These are phyloP conservation scores for Kwoniella sp. DNA, from an alignment of 768 basidiomycete genomes.

Conservation along the genomic window DNA sequence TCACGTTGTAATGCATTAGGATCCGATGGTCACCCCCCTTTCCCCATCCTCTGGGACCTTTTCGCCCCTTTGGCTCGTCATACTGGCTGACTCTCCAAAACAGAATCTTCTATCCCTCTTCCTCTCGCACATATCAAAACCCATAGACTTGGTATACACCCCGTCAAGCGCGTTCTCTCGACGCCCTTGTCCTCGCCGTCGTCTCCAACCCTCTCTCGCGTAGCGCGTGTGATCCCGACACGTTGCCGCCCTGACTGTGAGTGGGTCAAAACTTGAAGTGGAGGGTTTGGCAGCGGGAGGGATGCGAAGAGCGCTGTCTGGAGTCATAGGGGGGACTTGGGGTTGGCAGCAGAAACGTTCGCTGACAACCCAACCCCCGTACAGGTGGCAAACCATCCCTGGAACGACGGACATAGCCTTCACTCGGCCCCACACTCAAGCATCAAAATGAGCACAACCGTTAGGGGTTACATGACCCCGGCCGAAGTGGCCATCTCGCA, in stretches of 20 bases:
- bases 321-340: background rate
- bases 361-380: background rate
- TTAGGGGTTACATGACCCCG: conserved; percentile 9
- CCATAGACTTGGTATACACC: conserved; percentile 13
- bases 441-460: conserved; percentile 13
- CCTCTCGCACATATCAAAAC: too few relatives aligned
- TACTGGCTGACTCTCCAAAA: conserved; percentile 4
- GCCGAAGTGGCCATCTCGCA: conserved; percentile 6
- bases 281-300: too few relatives aligned
- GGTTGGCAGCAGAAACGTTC: background rate
- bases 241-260: conserved; percentile 37
- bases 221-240: conserved; percentile 31
- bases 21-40: background rate
- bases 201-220: conserved; percentile 36
- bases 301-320: too few relatives aligned
- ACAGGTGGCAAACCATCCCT: conserved; percentile 14
- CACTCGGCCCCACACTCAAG: conserved; percentile 6
- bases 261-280: too few relatives aligned
- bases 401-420: conserved; percentile 17
- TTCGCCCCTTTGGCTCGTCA: background rate
- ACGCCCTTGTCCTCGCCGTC: conserved; percentile 25
- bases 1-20: too few relatives aligned
- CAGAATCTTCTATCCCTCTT: conserved; percentile 4
- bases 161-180: conserved; percentile 4
- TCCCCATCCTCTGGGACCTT: background rate